Evolutionary conservation across 768 basidiomycete genomes (phyloP).

Genomic region (Lactifluus piperatus): DNA sequence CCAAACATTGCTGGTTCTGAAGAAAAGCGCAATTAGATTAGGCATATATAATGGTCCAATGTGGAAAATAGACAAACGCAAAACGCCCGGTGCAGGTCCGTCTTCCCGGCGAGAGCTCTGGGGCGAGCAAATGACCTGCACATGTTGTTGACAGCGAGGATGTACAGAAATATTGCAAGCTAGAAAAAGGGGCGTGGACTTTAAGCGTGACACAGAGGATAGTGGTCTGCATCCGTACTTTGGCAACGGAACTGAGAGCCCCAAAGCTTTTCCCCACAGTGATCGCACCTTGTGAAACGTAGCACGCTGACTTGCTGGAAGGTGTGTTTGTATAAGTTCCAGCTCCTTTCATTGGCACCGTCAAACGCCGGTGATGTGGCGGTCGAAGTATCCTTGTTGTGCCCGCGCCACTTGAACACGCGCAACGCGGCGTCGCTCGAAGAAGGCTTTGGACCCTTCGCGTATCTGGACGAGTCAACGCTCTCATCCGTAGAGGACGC

Average conservation of each 20-base stretch:
- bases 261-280: slow-evolving; percentile 98
- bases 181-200: background rate
- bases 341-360: slow-evolving; percentile 21
- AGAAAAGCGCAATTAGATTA: slow-evolving; percentile 16
- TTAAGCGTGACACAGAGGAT: background rate
- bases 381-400: slow-evolving; percentile 61
- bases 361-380: slow-evolving; percentile 25
- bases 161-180: slow-evolving; percentile 19
- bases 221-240: slow-evolving; percentile 41
- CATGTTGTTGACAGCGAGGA: slow-evolving; percentile 15
- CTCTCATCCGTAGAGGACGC: slow-evolving; percentile 36
- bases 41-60: background rate
- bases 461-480: slow-evolving; percentile 33
- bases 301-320: slow-evolving; percentile 88
- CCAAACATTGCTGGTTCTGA: slow-evolving; percentile 90
- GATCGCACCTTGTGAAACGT: slow-evolving; percentile 86
- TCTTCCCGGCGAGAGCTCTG: slow-evolving; percentile 16
- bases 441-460: slow-evolving; percentile 29
- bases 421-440: slow-evolving; percentile 36
- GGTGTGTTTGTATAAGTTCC: slow-evolving; percentile 48
- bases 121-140: slow-evolving; percentile 7
- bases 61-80: slow-evolving; percentile 5
- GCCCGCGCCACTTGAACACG: slow-evolving; percentile 46
- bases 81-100: background rate
- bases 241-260: slow-evolving; percentile 90